Percentiles rank a stretch among this genome's conserved stretches.
Conservation (phyloP, 306 rosid species). For the Quercus mongolica region DNA sequence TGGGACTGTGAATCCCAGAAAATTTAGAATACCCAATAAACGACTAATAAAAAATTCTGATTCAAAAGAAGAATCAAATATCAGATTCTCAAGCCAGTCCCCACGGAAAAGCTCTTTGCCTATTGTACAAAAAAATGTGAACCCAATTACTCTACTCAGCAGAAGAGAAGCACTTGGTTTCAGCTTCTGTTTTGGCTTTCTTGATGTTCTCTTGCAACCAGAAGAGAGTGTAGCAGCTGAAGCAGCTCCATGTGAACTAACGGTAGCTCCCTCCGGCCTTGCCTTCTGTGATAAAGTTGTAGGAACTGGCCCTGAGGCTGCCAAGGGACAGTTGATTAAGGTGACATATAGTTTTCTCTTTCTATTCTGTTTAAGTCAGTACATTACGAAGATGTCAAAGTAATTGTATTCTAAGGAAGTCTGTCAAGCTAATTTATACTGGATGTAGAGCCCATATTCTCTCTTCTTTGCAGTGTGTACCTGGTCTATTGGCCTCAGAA, state of each 20-base stretch:
- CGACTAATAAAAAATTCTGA: slow-evolving; percentile 1
- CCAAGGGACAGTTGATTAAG: slow-evolving; percentile 84
- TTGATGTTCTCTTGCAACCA: slow-evolving; percentile 15
- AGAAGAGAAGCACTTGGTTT: slow-evolving; percentile 59
- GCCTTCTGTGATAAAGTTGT: slow-evolving; percentile 77
- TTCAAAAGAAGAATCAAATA: slow-evolving; percentile 12
- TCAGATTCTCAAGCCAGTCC: not conserved
- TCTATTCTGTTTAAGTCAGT: not conserved
- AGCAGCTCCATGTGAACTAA: slow-evolving; percentile 49
- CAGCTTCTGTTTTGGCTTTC: slow-evolving; percentile 46
- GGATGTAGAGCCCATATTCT: not conserved
- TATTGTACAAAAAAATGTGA: slow-evolving; percentile 16
- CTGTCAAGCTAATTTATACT: not conserved
- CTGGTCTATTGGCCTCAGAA: too few relatives aligned
- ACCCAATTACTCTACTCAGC: slow-evolving; percentile 4
- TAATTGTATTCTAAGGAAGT: not conserved
- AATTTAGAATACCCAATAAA: not conserved
- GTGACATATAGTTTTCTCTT: slow-evolving; percentile 19
- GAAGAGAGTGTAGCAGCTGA: slow-evolving; percentile 36
- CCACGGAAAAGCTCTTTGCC: not conserved
- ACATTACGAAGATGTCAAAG: not conserved
- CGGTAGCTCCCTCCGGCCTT: slow-evolving; percentile 75
- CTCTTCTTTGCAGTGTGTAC: not conserved
- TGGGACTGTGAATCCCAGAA: slow-evolving; percentile 27
- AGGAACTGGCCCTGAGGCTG: slow-evolving; percentile 70